Evolutionary conservation across 2,329 filamentous ascomycete genomes (phyloP), one percentile per base, ranked within the genome.

Genomic region (Lachnellula suecica): DNA sequence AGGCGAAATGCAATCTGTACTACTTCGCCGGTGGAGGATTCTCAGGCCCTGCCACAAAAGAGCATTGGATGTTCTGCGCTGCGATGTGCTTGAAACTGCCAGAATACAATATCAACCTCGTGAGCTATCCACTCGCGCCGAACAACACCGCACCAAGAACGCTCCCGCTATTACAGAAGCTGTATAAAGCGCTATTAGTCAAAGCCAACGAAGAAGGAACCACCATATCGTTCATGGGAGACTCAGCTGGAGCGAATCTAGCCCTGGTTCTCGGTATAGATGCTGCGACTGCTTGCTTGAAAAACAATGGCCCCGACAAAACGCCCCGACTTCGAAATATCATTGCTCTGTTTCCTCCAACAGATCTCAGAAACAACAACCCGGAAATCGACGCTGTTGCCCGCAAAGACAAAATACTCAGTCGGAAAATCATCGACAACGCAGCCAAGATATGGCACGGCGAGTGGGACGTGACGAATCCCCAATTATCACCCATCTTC

Each of bases 11-110:
- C 47, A 55, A 38, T 22, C 23, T 59, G 20, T 58, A 53, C 23
- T 61, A 58, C 35, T 73, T 72, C 52, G 66, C 69, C 17, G 67
- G 68, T 24, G 70, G 70, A 56, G 52, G 54, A 8, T 61, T 59
- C 37, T 48, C 41, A 15, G 49, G 49, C 1, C 19, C 27, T 4
- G 43, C 55, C 1, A 31, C 46, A 19, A 58, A 61, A 35, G 50
- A 58, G 25, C 53, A 61, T 25, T 61, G 56, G 59, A 24, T 41
- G 19, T 40, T 59, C n/a, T 56, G 51, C 17, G 49, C 57, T 13
- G 52, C 58, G 37, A 48, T 61, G 13, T 44, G 34, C 20, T 10
- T 37, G 19, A 41, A 54, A 22, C 43, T 58, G 10, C 59, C 49
- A 13, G 27, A 53, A 37, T 59, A 61, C 37, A 41, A 56, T 35